These are phyloP conservation scores for Curvularia hawaiiensis DNA, from an alignment of 2,329 filamentous ascomycete species.

Conservation along the genomic window DNA sequence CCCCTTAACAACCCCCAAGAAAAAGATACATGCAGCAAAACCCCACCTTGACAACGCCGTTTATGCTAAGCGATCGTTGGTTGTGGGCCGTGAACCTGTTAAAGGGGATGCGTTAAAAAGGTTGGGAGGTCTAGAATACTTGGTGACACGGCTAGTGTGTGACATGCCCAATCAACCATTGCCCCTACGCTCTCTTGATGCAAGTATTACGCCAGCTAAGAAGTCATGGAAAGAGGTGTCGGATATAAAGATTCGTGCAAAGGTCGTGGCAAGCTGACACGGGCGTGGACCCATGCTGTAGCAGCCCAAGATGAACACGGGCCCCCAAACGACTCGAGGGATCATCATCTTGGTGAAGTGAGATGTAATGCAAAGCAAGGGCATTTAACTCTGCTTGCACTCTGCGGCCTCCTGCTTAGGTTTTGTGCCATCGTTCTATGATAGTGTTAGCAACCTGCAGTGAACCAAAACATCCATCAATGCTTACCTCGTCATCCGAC, in stretches of 20 bases:
- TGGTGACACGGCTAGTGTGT: slow-evolving; percentile 31
- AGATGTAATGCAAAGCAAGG: slow-evolving; percentile 4
- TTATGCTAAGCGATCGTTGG: slow-evolving; percentile 23
- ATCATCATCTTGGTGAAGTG: slow-evolving; percentile 9
- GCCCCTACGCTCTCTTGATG: slow-evolving; percentile 32
- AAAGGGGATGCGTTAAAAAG: slow-evolving; percentile 5
- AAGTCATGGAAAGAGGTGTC: slow-evolving; percentile 25
- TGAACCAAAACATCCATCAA: background rate
- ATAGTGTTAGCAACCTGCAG: slow-evolving; percentile 17
- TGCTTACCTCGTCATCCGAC: slow-evolving; percentile 49
- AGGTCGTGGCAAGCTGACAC: slow-evolving; percentile 8
- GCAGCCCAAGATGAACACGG: slow-evolving; percentile 7
- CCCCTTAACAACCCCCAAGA: slow-evolving; percentile 7
- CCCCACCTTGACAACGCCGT: slow-evolving; percentile 26
- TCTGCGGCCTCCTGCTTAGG: slow-evolving; percentile 53
- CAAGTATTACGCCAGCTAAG: slow-evolving; percentile 37
- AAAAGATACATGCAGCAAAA: slow-evolving; percentile 20
- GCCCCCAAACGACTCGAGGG: slow-evolving; percentile 20
- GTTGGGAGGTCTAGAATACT: slow-evolving; percentile 29
- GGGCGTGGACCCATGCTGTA: slow-evolving; percentile 9
- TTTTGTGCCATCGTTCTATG: slow-evolving; percentile 50
- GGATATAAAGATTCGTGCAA: slow-evolving; percentile 18
- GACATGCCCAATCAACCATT: slow-evolving; percentile 23
- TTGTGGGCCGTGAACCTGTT: slow-evolving; percentile 14
- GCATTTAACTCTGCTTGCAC: slow-evolving; percentile 52